Evolutionary conservation across 2,329 filamentous ascomycete species (phyloP), one percentile per base, ranked within the genome.

Genomic region (Dendryphion nanum): DNA sequence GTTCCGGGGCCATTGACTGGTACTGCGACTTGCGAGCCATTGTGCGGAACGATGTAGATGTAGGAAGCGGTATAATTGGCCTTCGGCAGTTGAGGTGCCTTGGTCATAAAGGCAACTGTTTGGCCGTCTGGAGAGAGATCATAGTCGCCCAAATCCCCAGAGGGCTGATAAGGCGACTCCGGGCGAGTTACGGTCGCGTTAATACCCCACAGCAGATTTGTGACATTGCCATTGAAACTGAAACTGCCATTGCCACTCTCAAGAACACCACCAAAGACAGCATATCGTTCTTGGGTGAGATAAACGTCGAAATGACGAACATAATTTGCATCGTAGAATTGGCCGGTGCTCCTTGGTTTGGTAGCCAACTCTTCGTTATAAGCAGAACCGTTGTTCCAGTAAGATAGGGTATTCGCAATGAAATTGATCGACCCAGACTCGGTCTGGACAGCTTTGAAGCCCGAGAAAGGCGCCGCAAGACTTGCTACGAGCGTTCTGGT

Each of bases 251-350:
- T 45, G 52, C 63, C 38, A 51, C 47, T 47, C 16, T 46, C 41
- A 19, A 93, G 63, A 2, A 77, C 74, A 24, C 83, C 83, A 29
- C 86, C 86, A 73, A 86, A 93, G 17, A 95, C 73, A 2, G 85
- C 78, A 53, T 82, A 84, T 44, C 77, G 80, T 54, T 87, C 82
- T 24, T 81, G 76, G 1, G 77, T 79, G 26, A 82, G 73, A 68
- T 85, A 94, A 8, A 75, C 66, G 61, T 94, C 86, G 88, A 88
- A 94, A 57, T 94, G 86, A 16, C 88, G 79, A 20, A 88, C 84
- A 53, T 86, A 93, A 32, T 89, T 78, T 37, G 77, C 79, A 19
- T 81, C 79, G 60, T 93, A 93, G 17, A 89, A 75, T 54, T 80
- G 82, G 18, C 79, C 88, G 3, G 78, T 76, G 24, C 81, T 83